These are phyloP conservation scores for Otatea glauca DNA, from an alignment of 176 grass and related monocot species.

Conservation along the genomic window DNA sequence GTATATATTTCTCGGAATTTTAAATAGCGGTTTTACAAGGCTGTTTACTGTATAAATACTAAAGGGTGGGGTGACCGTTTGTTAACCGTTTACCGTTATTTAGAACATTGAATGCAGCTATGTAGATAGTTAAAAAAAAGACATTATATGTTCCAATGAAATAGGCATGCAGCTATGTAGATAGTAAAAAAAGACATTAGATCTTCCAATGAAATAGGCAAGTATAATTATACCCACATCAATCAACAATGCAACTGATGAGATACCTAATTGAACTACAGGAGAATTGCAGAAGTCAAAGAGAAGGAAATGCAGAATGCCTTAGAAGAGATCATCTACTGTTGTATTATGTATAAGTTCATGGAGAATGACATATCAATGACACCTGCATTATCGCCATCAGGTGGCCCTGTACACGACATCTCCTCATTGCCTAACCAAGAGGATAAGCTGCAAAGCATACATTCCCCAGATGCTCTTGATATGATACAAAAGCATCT, in stretches of 20 bases:
- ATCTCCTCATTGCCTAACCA: constrained; percentile 71
- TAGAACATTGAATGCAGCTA: neutral
- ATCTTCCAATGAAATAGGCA: constrained; percentile 25
- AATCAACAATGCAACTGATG: constrained; percentile 4
- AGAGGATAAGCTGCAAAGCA: constrained; percentile 70
- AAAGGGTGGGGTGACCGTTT: too few relatives aligned
- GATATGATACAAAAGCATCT: constrained; percentile 96
- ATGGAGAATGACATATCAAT: constrained; percentile 79
- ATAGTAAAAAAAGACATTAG: neutral
- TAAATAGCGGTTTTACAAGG: too few relatives aligned
- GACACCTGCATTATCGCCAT: constrained; percentile 66
- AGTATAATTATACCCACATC: neutral
- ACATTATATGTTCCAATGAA: constrained; percentile 19
- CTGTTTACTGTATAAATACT: too few relatives aligned
- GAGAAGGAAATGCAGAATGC: constrained; percentile 81
- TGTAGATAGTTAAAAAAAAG: neutral
- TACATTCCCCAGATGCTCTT: constrained; percentile 81
- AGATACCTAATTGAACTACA: constrained; percentile 50
- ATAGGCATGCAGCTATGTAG: neutral
- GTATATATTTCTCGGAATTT: too few relatives aligned
- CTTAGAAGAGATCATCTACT: constrained; percentile 94
- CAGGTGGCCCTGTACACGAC: constrained; percentile 55
- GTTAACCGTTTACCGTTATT: too few relatives aligned
- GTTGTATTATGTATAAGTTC: constrained; percentile 84
- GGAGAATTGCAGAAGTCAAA: constrained; percentile 98